Base-by-base conservation (phyloP, 2,329 filamentous ascomycete species). In the Pseudocercospora macadamiae region DNA sequence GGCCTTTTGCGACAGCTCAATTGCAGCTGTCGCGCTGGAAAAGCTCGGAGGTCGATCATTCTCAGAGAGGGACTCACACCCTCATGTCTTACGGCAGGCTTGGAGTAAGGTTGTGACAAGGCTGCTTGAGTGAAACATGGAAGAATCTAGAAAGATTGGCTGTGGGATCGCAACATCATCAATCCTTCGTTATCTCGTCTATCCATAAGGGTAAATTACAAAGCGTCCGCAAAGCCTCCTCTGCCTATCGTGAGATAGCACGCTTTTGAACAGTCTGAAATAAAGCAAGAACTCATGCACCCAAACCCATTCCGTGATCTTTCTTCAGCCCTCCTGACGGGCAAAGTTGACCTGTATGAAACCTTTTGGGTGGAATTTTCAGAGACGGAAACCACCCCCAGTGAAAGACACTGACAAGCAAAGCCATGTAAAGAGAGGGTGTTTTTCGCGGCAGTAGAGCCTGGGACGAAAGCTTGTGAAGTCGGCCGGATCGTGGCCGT, bases 151-250 rank as follows among this genome's bases (percentile, higher is more conserved):
- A 21, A 42, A 12, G 16, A 10, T n/a, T n/a, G n/a, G n/a, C n/a
- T n/a, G n/a, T n/a, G n/a, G n/a, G n/a, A n/a, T n/a, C 42, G 10
- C 23, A 47, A 19, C 23, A 47, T 28, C 23, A 47, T 4, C 42
- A 23, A 18, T 25, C 23, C 28, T 47, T 59, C 56, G 45, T 59
- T 51, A 36, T 59, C 30, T 45, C 51, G 19, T 59, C 51, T 59
- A 51, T 59, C 34, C 49, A 23, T 59, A 59, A 16, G 19, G n/a
- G n/a, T n/a, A n/a, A 25, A 47, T 25, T 47, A 28, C 42, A 47
- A 47, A 48, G 30, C 23, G 42, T 19, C 32, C 23, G 21, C 52
- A 45, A 18, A 47, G 45, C 34, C 21, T 55, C 55, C 54, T 53
- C 30, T 28, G 53, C 47, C 16, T 56, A 60, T 60, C 48, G 48